Conservation (phyloP, 192 early-diverging fungal species). For the Entophlyctis helioformis region DNA sequence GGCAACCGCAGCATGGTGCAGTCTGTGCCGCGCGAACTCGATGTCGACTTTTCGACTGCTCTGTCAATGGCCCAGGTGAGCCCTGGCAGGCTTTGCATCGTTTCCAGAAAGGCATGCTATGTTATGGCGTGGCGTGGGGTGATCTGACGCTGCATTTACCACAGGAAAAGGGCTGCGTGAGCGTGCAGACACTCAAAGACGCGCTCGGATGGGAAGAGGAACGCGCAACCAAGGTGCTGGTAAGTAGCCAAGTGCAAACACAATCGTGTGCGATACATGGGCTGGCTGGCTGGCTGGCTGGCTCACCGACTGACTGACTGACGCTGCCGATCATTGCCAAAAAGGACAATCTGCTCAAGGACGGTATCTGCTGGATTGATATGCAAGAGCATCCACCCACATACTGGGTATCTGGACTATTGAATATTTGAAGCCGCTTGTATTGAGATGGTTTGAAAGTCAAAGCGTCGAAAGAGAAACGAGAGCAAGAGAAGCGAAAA, state of each 20-base stretch:
- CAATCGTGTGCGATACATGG: no score
- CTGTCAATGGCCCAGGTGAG: conserved; percentile 61
- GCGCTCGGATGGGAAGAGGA: conserved; percentile 45
- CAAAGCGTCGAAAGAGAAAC: no score
- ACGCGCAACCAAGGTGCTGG: conserved; percentile 40
- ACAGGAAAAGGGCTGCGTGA: conserved; percentile 25
- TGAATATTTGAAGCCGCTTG: no score
- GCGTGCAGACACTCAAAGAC: conserved; percentile 18
- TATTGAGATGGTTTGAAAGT: no score
- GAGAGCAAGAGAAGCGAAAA: no score
- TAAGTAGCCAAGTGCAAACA: no score
- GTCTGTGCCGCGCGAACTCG: conserved; percentile 81
- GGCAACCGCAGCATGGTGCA: conserved; percentile 74
- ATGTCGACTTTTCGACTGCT: conserved; percentile 62
- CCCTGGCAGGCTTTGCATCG: no score
- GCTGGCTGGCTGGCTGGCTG: background rate
- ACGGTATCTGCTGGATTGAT: conserved; percentile 71
- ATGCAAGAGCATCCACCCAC: conserved; percentile 30
- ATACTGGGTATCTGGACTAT: conserved; percentile 33
- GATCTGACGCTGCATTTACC: background rate
- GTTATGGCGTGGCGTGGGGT: no score
- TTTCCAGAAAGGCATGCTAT: background rate
- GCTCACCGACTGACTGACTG: background rate
- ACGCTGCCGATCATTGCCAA: background rate
- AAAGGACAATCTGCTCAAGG: conserved; percentile 55